Evolutionary conservation across 805 yeast genomes (phyloP).

Genomic region (Blastobotrys muscicola): DNA sequence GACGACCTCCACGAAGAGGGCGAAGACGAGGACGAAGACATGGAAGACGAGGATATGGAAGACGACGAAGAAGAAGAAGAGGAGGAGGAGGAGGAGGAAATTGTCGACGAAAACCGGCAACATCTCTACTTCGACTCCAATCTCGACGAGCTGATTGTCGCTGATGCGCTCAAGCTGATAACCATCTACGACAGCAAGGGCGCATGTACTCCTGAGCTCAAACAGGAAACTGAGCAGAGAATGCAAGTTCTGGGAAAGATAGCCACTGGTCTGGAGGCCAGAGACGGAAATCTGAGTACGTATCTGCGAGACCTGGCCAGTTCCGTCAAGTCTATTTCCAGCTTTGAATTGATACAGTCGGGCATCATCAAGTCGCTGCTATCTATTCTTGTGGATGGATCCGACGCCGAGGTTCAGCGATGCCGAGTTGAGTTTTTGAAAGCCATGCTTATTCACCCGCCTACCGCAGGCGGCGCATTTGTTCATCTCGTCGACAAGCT

Average conservation of each 20-base stretch:
- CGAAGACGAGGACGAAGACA: constrained; percentile 19
- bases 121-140: constrained; percentile 7
- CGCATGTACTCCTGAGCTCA: constrained; percentile 7
- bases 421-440: constrained; percentile 35
- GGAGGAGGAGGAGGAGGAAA: constrained; percentile 11
- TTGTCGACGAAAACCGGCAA: neutral
- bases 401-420: constrained; percentile 22
- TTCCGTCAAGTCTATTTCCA: constrained; percentile 37
- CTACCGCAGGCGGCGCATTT: constrained; percentile 28
- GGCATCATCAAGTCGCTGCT: constrained; percentile 45
- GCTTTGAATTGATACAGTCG: constrained; percentile 66
- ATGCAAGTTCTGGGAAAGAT: constrained; percentile 19
- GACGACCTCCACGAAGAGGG: constrained; percentile 20
- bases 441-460: constrained; percentile 28
- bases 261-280: constrained; percentile 19
- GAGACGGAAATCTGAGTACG: constrained; percentile 4
- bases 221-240: constrained; percentile 19
- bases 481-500: constrained; percentile 44
- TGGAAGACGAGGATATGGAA: constrained; percentile 19
- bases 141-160: constrained; percentile 4
- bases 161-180: constrained; percentile 6
- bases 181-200: constrained; percentile 1
- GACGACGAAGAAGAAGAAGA: constrained; percentile 19
- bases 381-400: constrained; percentile 23
- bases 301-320: constrained; percentile 6